Base-by-base conservation (phyloP, 148 eudicot species). In the Camellia japonica region DNA sequence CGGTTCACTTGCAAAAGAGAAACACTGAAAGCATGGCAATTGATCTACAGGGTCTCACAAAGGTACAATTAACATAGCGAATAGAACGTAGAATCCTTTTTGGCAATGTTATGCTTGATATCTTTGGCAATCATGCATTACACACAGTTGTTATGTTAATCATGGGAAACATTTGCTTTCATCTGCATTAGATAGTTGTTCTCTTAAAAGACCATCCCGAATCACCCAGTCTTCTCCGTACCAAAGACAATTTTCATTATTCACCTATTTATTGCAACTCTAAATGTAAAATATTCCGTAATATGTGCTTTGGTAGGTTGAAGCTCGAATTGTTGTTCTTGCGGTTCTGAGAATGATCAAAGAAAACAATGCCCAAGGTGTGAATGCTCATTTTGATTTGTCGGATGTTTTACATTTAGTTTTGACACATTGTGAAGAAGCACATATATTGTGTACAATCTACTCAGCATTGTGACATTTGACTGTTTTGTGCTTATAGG, bases 301-400 rank as follows among this genome's bases (percentile, higher is more conserved):
- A 23, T 76, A 43, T 64, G 60, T 80, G 47, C 80, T 12, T 74
- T 76, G 76, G 77, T 87, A 95, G 98, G 89, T 93, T 78, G 98
- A 95, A 87, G 96, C 97, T 69, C 93, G 98, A 63, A 88, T 95
- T 52, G 93, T 93, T 43, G 97, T 93, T 77, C 97, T 95, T 70
- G 97, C 94, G 6, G 98, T 91, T 83, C 79, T 95, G 79, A 91
- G 97, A 54, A 92, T 88, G 97, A 87, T 95, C 75, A 90, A 89
- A 87, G 97, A 95, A 83, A 93, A 88, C 81, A 74, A 89, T 80
- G 73, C 80, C 76, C 87, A 85, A 84, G 98, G 98, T 95, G 78
- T 68, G 74, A 62, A 64, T 62, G 9, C 44, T 51, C 68, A 15
- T 80, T 80, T 63, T 43, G 72, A 59, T 56, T 55, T 42, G 44